Evolutionary conservation across 2,329 filamentous ascomycete species (phyloP), one percentile per base, ranked within the genome.

Genomic region (Cordyceps pruinosa): DNA sequence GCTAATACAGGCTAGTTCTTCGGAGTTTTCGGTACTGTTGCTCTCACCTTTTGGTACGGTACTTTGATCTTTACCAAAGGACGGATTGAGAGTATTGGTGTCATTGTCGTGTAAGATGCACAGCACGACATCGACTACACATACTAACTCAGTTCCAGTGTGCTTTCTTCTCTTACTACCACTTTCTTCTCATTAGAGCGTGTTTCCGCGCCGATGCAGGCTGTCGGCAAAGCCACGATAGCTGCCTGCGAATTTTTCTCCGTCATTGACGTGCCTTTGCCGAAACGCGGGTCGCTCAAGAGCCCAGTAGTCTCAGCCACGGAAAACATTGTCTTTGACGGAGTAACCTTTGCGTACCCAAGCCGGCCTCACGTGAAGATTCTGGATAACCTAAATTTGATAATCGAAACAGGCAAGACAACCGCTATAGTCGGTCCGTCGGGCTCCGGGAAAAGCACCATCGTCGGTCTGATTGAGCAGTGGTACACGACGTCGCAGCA

Each of bases 371-470:
- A 85, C 58, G 79, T 86, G 59, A 83, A 82, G 63, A 81, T 89
- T 0, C 69, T 89, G 1, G 78, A 87, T 62, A 71, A 77, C 3
- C 68, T 89, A 2, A 76, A 79, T 62, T 69, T 89, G 9, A 73
- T 68, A 0, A 81, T 90, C 56, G 75, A 81, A 59, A 76, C 81
- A 7, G 85, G 85, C 21, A 87, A 88, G 64, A 79, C 85, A 2
- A 89, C 86, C 1, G 88, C 88, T 2, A 85, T 91, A 19, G 87
- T 91, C 21, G 88, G 88, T 0, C 81, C 86, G 0, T 88, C 85
- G 2, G 88, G 88, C 0, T 85, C 81, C 5, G 88, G 88, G 0
- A 92, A 91, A 68, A 88, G 84, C 51, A 91, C 88, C 0, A 83
- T 90, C 26, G 82, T 90, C 1, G 86, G 84, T 0, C 71, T 91